phyloP scores from a whole-genome alignment of 75 land plant species.

The Picea glauca region DNA sequence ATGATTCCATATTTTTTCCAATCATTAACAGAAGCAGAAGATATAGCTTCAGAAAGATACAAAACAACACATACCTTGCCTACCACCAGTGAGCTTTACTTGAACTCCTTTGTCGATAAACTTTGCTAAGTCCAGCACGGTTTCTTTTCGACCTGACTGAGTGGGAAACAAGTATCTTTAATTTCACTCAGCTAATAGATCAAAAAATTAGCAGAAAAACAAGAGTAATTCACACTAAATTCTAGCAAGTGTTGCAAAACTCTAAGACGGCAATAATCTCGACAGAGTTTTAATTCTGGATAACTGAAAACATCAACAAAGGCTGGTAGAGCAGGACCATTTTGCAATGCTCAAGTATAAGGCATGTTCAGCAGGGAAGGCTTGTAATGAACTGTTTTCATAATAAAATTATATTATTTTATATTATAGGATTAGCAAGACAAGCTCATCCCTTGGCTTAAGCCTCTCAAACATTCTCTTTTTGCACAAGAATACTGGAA shows the following conservation, averaged over 20 bases:
- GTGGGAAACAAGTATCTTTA: background rate
- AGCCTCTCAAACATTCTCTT: no score
- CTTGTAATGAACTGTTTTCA: background rate
- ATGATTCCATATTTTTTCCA: background rate
- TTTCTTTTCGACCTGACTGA: conserved; percentile 91
- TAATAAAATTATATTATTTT: background rate
- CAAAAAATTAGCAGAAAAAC: background rate
- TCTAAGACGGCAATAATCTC: background rate
- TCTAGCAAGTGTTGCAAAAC: background rate
- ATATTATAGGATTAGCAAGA: no score
- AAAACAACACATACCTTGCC: conserved; percentile 60
- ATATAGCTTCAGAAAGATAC: background rate
- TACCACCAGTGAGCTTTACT: conserved; percentile 91
- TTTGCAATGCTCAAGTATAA: background rate
- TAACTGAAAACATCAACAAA: background rate
- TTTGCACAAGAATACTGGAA: background rate
- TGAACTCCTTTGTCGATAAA: conserved; percentile 97
- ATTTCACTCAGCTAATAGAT: background rate
- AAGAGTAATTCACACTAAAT: background rate
- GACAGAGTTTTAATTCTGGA: background rate
- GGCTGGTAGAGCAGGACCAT: background rate
- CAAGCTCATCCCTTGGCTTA: no score
- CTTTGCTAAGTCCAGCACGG: conserved; percentile 87
- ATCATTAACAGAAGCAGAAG: no score
- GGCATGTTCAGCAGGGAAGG: background rate